Base-by-base conservation (phyloP, 2,329 filamentous ascomycete genomes). In the Fusarium ramigenum region DNA sequence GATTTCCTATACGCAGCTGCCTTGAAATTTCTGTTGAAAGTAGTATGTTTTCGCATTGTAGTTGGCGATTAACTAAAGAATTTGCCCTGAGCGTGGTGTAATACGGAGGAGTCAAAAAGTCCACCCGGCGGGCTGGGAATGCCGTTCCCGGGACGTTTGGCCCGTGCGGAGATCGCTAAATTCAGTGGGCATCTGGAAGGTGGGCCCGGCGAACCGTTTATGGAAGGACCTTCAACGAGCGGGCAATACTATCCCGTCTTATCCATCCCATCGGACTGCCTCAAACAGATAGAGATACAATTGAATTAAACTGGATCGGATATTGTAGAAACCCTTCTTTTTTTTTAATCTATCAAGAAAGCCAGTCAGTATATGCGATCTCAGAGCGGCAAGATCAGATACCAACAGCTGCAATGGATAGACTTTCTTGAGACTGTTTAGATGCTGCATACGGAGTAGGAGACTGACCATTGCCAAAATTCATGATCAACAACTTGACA, bases 141-240 rank as follows among this genome's bases (percentile, higher is more conserved):
- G 44, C 60, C 60, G 36, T 69, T 37, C 37, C 66, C 30, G 66
- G 66, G 36, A 46, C 28, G 11, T 30, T 69, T 65, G 65, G 50
- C 36, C 65, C 59, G 66, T 69, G 59, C 54, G 25, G 54, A 37
- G 28, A 30, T 46, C 42, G 34, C 40, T 46, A 37, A 67, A 60
- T 37, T 14, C 28, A 40, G 46, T 40, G 32, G 34, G 30, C 30
- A 42, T 36, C 34, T 52, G 34, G 65, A 46, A 69, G 46, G 59
- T 65, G 66, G 59, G 19, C n/a, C 57, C 66, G 60, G 66, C 46
- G 40, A 65, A 25, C 66, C 60, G 43, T 47, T 69, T 70, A 30
- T 23, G 66, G 66, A 69, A 69, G 66, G 66, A 70, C 63, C 47
- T 54, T 30, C 25, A 67, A 50, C 39, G 11, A 28, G 47, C 30